Evolutionary conservation across 306 rosid species (phyloP).

Genomic region (Cucurbita moschata): DNA sequence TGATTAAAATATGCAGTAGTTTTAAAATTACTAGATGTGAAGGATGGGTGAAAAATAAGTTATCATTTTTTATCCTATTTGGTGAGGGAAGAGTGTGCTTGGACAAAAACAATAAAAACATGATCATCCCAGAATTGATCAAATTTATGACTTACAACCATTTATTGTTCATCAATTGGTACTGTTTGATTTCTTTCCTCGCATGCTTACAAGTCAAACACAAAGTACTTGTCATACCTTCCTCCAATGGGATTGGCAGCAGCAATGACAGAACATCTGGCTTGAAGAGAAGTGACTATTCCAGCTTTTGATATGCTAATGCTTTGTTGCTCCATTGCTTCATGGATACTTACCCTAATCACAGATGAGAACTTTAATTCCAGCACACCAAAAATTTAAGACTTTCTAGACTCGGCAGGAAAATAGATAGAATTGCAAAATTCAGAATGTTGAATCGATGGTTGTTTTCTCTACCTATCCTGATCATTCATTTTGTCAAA

Average conservation of each 20-base stretch:
- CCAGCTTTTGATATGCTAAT: constrained; percentile 98
- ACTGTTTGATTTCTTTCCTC: neutral
- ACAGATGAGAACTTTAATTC: constrained; percentile 1
- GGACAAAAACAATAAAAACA: neutral
- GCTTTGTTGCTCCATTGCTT: constrained; percentile 99
- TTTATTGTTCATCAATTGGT: neutral
- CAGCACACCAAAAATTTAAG: neutral
- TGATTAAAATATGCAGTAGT: neutral
- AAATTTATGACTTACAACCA: neutral
- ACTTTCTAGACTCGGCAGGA: neutral
- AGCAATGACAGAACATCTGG: constrained; percentile 95
- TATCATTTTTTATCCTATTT: neutral
- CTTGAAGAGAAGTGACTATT: constrained; percentile 96
- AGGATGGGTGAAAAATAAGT: neutral
- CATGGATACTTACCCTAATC: constrained; percentile 93
- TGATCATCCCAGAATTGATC: neutral
- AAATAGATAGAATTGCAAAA: neutral
- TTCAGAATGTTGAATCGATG: neutral
- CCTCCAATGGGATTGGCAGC: constrained; percentile 99
- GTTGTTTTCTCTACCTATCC: constrained; percentile 49
- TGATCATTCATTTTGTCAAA: constrained; percentile 99
- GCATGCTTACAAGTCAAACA: neutral
- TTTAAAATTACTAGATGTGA: neutral
- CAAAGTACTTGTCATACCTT: constrained; percentile 36
- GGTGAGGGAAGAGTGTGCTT: neutral